A percentile compares a stretch with the other conserved stretches of the same genome.
These are phyloP conservation scores for Colletotrichum truncatum DNA, from an alignment of 2,329 filamentous ascomycete species.

Conservation along the genomic window DNA sequence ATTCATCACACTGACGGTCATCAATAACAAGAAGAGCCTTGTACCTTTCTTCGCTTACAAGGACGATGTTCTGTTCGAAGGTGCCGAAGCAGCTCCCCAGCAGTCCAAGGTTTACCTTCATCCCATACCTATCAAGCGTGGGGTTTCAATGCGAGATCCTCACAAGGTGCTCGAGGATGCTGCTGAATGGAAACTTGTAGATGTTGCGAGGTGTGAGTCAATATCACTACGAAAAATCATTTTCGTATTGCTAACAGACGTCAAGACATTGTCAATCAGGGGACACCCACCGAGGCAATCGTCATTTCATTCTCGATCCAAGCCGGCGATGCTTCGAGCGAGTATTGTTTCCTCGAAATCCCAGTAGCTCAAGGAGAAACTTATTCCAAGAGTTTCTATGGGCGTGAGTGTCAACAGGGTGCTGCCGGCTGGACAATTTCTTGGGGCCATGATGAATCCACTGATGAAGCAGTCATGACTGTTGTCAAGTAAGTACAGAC, in stretches of 20 bases:
- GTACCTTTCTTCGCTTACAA: conserved; percentile 5
- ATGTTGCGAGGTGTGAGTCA: conserved; percentile 26
- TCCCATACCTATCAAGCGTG: not conserved
- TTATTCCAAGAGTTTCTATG: conserved; percentile 35
- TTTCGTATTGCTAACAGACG: not conserved
- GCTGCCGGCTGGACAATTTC: conserved; percentile 38
- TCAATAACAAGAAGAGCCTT: not conserved
- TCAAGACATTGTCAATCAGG: not conserved
- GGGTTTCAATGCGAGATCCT: not conserved
- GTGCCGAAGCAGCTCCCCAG: not conserved
- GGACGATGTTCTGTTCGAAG: not conserved
- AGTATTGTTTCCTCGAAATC: conserved; percentile 31
- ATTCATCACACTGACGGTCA: not conserved
- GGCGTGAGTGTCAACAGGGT: conserved; percentile 32
- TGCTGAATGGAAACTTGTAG: conserved; percentile 19
- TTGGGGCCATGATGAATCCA: conserved; percentile 40
- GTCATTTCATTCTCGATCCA: not conserved
- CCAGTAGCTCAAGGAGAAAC: conserved; percentile 16
- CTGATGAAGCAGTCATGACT: conserved; percentile 41
- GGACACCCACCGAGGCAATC: not conserved
- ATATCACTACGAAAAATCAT: too few species aligned
- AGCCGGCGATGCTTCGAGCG: not conserved
- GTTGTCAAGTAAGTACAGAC: conserved; percentile 38
- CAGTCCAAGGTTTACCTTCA: not conserved
- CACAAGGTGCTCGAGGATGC: not conserved